Conservation (phyloP, 345 rosid genomes). For the Boechera stricta region DNA sequence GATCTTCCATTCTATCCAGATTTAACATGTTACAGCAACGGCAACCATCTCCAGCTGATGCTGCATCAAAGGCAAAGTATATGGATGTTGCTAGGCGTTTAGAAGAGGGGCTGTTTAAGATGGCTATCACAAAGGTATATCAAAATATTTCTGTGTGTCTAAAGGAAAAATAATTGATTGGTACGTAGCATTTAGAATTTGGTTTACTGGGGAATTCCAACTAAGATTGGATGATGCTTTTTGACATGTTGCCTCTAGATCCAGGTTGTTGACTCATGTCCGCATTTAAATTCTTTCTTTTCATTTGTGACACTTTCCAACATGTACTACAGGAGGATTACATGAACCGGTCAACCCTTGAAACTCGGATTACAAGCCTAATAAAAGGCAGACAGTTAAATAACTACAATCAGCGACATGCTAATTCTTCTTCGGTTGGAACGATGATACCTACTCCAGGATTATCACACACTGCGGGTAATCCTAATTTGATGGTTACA, state of each 20-base stretch:
- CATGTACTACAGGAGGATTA: constrained; percentile 76
- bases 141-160: constrained; percentile 1
- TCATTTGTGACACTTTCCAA: constrained; percentile 27
- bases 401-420: constrained; percentile 58
- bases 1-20: constrained; percentile 48
- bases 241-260: constrained; percentile 15
- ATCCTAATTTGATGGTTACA: constrained; percentile 57
- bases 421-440: constrained; percentile 63
- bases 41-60: constrained; percentile 54
- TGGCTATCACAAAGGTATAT: constrained; percentile 69
- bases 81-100: constrained; percentile 76
- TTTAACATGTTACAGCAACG: constrained; percentile 56
- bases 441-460: constrained; percentile 98
- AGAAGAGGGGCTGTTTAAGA: constrained; percentile 82
- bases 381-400: constrained; percentile 50
- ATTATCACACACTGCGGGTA: constrained; percentile 59
- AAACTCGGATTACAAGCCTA: constrained; percentile 61
- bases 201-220: constrained; percentile 20
- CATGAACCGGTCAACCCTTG: constrained; percentile 69
- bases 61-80: constrained; percentile 53
- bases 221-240: constrained; percentile 28
- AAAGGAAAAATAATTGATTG: background rate
- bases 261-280: constrained; percentile 32
- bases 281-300: background rate
- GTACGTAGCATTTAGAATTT: constrained; percentile 14